Evolutionary conservation across 139 green algal genomes (phyloP).

Genomic region (Trebouxia sp.): DNA sequence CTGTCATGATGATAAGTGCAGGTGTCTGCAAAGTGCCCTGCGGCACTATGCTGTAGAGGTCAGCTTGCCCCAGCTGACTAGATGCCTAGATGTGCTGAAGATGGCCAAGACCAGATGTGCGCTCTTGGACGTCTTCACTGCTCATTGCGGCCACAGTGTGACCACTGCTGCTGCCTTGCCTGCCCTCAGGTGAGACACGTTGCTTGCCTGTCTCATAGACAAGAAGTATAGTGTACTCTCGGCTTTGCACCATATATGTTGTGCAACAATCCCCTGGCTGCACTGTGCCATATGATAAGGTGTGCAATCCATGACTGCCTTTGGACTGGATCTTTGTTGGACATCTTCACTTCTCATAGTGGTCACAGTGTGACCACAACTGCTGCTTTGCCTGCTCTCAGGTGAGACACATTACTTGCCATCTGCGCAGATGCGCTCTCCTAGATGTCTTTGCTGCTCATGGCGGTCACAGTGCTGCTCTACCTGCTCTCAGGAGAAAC

Average conservation of each 20-base stretch:
- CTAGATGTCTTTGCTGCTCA: background rate
- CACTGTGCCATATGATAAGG: too few relatives aligned
- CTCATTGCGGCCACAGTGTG: background rate
- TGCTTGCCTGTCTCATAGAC: background rate
- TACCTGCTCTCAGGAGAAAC: slow-evolving; percentile 28
- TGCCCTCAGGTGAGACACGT: slow-evolving; percentile 22
- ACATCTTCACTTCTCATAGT: background rate
- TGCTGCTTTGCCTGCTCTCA: background rate
- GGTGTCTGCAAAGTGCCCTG: background rate
- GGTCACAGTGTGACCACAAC: background rate
- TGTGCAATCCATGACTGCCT: too few relatives aligned
- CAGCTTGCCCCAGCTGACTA: background rate
- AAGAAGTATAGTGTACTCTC: too few relatives aligned
- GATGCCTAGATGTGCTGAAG: slow-evolving; percentile 43
- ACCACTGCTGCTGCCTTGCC: background rate
- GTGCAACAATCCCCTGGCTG: too few relatives aligned
- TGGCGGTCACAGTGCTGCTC: background rate
- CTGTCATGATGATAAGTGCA: background rate
- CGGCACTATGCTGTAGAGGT: background rate
- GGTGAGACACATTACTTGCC: slow-evolving; percentile 22
- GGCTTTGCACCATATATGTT: too few relatives aligned
- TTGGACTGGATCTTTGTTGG: too few relatives aligned
- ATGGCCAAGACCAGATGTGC: slow-evolving; percentile 2
- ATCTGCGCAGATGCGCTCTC: background rate
- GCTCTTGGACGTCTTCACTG: background rate